phyloP scores from a whole-genome alignment of 2,329 filamentous ascomycete genomes.

The Pseudogymnoascus sp. region DNA sequence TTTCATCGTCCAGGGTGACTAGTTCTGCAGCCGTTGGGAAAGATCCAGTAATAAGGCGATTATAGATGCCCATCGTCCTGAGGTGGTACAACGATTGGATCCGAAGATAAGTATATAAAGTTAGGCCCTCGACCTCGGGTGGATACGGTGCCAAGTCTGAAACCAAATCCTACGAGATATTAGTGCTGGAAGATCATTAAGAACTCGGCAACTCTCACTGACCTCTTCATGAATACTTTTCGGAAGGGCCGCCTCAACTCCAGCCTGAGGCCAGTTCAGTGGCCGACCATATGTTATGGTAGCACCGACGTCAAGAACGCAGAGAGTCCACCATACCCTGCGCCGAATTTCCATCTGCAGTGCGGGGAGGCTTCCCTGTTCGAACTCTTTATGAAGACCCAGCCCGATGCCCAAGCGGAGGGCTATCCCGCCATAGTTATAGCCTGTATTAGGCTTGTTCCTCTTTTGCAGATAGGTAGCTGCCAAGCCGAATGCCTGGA shows the following conservation, averaged over 20 bases:
- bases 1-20: constrained; percentile 12
- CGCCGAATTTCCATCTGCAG: constrained; percentile 18
- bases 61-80: constrained; percentile 7
- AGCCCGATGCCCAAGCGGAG: constrained; percentile 70
- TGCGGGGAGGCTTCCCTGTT: constrained; percentile 15
- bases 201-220: neutral
- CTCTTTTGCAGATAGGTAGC: constrained; percentile 45
- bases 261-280: constrained; percentile 14
- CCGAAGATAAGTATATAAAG: constrained; percentile 10
- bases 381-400: constrained; percentile 34
- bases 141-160: neutral
- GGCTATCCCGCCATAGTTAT: constrained; percentile 80
- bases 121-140: constrained; percentile 1
- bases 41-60: constrained; percentile 7
- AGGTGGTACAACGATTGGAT: constrained; percentile 11
- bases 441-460: constrained; percentile 43
- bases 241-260: constrained; percentile 15
- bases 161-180: neutral
- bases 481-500: constrained; percentile 38
- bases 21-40: constrained; percentile 11
- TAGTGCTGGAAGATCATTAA: neutral
- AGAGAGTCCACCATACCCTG: constrained; percentile 18
- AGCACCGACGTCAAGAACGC: constrained; percentile 18
- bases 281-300: constrained; percentile 18
- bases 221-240: constrained; percentile 18